Evolutionary conservation across 2,329 filamentous ascomycete genomes (phyloP).

Genomic region (Escovopsis sp.): DNA sequence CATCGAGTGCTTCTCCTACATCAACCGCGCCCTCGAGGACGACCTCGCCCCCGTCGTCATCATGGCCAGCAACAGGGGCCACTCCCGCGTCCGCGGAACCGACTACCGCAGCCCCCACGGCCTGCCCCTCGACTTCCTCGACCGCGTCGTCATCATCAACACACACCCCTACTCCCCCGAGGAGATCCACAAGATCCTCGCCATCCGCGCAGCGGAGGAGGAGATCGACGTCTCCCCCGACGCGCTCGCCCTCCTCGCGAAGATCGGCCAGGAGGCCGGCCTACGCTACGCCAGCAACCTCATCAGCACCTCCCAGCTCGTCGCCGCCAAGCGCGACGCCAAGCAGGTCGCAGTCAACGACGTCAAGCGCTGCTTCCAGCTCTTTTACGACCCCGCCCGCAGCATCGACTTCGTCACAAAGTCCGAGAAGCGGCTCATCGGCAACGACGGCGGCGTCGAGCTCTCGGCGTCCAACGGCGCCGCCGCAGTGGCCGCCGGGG

Average conservation of each 20-base stretch:
- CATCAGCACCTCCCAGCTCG: conserved; percentile 83
- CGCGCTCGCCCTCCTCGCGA: conserved; percentile 81
- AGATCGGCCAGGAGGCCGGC: conserved; percentile 86
- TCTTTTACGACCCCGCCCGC: conserved; percentile 82
- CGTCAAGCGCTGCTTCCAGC: conserved; percentile 80
- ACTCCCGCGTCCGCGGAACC: conserved; percentile 83
- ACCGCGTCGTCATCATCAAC: conserved; percentile 91
- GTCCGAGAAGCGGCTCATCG: conserved; percentile 86
- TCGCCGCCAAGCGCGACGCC: conserved; percentile 71
- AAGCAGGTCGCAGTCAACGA: conserved; percentile 77
- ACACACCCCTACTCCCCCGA: conserved; percentile 72
- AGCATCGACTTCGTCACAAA: conserved; percentile 85
- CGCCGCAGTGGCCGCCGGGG: background rate
- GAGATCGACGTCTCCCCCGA: conserved; percentile 86
- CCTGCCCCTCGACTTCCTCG: conserved; percentile 86
- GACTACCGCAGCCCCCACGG: conserved; percentile 89
- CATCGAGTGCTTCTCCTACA: conserved; percentile 97
- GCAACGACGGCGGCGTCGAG: conserved; percentile 67
- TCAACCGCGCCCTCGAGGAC: conserved; percentile 91
- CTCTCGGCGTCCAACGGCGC: conserved; percentile 35
- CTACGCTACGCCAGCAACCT: conserved; percentile 95
- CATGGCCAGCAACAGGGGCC: conserved; percentile 95
- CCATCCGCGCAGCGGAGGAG: conserved; percentile 87
- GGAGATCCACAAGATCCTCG: conserved; percentile 83
- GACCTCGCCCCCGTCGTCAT: conserved; percentile 95